A percentile compares a stretch with the other conserved stretches of the same genome.
Evolutionary conservation across 208 protist genomes (phyloP).

Genomic region (Trypanosoma brucei): DNA sequence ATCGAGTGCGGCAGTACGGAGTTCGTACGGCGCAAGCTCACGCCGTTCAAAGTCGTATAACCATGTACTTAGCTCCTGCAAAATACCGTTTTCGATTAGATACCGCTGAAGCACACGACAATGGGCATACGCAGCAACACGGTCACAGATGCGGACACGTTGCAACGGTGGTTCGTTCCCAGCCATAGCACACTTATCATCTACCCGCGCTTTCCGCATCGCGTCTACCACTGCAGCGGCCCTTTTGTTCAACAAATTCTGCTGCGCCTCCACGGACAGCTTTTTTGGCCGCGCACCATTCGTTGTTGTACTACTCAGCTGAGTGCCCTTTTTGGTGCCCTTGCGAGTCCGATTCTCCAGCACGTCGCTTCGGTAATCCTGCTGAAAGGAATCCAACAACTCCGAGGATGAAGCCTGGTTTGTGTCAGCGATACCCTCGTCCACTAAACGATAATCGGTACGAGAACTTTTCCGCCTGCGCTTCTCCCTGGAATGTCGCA

Average conservation of each 20-base stretch:
- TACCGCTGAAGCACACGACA: slow-evolving; percentile 33
- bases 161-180: slow-evolving; percentile 41
- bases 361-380: not conserved
- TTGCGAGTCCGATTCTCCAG: not conserved
- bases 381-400: no score
- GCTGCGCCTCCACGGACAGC: slow-evolving; percentile 16
- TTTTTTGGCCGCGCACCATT: slow-evolving; percentile 5
- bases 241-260: slow-evolving; percentile 6
- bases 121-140: slow-evolving; percentile 45
- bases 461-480: no score
- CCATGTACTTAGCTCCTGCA: slow-evolving; percentile 79
- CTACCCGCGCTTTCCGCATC: slow-evolving; percentile 24
- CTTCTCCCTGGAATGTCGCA: no score
- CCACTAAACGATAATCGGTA: no score
- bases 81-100: slow-evolving; percentile 60
- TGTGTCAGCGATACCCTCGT: no score
- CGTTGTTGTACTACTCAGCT: no score
- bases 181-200: slow-evolving; percentile 23
- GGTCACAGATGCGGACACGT: slow-evolving; percentile 37
- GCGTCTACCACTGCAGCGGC: slow-evolving; percentile 12
- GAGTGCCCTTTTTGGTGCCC: not conserved
- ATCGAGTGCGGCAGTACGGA: slow-evolving; percentile 69
- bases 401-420: no score
- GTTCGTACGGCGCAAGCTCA: slow-evolving; percentile 57
- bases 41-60: slow-evolving; percentile 54